These are phyloP conservation scores for Backusella macrospora DNA, from an alignment of 192 early-diverging fungal species.

Conservation along the genomic window DNA sequence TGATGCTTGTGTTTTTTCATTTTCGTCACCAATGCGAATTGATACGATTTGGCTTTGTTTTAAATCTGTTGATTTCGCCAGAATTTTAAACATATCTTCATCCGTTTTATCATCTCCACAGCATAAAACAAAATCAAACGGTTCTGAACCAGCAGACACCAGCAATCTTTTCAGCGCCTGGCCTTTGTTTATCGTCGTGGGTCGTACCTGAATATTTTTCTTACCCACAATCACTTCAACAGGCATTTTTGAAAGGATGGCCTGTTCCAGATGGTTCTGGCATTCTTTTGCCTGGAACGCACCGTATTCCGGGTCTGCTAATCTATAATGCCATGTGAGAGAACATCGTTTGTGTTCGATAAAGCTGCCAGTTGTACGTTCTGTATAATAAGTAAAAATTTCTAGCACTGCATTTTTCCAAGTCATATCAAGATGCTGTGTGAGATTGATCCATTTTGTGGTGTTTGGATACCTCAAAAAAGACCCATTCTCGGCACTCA, in stretches of 20 bases:
- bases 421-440: constrained; percentile 75
- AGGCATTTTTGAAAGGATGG: constrained; percentile 87
- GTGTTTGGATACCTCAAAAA: constrained; percentile 82
- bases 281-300: constrained; percentile 97
- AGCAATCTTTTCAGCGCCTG: constrained; percentile 92
- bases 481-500: constrained; percentile 94
- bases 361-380: constrained; percentile 92
- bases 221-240: constrained; percentile 96
- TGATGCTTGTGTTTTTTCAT: constrained; percentile 85
- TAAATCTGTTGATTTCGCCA: constrained; percentile 16
- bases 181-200: constrained; percentile 92
- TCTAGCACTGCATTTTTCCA: constrained; percentile 97
- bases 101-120: constrained; percentile 98
- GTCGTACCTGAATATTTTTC: constrained; percentile 95
- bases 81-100: constrained; percentile 89
- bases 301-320: constrained; percentile 94
- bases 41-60: constrained; percentile 53
- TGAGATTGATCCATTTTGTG: constrained; percentile 75
- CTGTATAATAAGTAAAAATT: constrained; percentile 94
- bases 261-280: constrained; percentile 92
- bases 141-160: constrained; percentile 57
- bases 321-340: constrained; percentile 97
- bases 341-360: constrained; percentile 92
- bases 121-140: constrained; percentile 89
- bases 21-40: constrained; percentile 77